phyloP scores from a whole-genome alignment of 768 basidiomycete genomes.

The Sistotremastrum suecicum region DNA sequence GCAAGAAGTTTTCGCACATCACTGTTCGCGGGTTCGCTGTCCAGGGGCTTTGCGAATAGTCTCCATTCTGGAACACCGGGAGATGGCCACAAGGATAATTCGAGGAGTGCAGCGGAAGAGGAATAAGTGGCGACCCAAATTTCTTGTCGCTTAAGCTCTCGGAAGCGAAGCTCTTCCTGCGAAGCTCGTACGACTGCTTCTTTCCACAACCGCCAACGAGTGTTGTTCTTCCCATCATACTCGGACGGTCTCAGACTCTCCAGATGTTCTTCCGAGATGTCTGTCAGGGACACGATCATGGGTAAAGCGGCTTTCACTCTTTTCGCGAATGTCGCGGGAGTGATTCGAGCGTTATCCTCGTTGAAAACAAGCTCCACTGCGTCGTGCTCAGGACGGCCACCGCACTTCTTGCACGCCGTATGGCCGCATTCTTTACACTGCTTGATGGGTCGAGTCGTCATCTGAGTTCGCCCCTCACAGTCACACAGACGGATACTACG shows the following conservation, averaged over 20 bases:
- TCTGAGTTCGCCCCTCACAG: constrained; percentile 81
- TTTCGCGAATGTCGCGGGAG: constrained; percentile 62
- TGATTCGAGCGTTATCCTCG: constrained; percentile 35
- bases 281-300: constrained; percentile 61
- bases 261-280: constrained; percentile 36
- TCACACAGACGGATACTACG: constrained; percentile 67
- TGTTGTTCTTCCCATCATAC: constrained; percentile 30
- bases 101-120: constrained; percentile 53
- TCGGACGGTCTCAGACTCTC: constrained; percentile 30
- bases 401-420: constrained; percentile 74
- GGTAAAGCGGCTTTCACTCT: constrained; percentile 70
- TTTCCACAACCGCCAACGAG: constrained; percentile 57
- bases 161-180: constrained; percentile 60
- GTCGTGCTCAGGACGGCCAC: constrained; percentile 77
- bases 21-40: constrained; percentile 59
- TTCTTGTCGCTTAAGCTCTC: constrained; percentile 76
- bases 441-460: constrained; percentile 51
- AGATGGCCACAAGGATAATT: constrained; percentile 52
- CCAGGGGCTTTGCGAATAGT: constrained; percentile 57
- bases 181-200: constrained; percentile 48
- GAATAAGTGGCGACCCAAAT: constrained; percentile 76
- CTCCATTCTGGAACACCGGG: constrained; percentile 74
- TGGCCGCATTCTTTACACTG: constrained; percentile 66
- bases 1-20: constrained; percentile 62
- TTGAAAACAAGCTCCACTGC: constrained; percentile 1